Conservation (phyloP, 2,329 filamentous ascomycete species). For the Teratosphaeria nubilosa region DNA sequence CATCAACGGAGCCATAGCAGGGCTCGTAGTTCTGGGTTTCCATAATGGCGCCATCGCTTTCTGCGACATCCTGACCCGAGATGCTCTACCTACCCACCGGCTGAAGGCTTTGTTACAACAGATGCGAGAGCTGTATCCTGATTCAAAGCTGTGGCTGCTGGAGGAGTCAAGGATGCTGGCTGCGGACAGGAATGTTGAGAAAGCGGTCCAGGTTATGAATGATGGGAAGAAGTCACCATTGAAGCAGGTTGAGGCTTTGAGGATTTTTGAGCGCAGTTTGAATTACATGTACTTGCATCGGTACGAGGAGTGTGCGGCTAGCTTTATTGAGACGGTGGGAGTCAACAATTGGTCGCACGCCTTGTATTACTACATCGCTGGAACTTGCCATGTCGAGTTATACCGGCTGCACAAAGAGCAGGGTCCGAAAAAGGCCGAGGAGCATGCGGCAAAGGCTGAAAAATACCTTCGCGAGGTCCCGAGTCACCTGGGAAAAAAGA, state of each 20-base stretch:
- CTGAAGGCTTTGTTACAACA: slow-evolving; percentile 57
- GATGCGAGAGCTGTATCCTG: slow-evolving; percentile 70
- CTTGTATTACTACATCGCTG: slow-evolving; percentile 83
- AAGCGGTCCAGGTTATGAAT: slow-evolving; percentile 52
- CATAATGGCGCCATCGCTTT: slow-evolving; percentile 81
- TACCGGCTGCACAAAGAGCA: slow-evolving; percentile 54
- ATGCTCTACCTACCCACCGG: slow-evolving; percentile 57
- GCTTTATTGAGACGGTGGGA: slow-evolving; percentile 60
- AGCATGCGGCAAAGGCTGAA: slow-evolving; percentile 44
- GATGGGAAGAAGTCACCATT: slow-evolving; percentile 43
- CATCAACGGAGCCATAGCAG: slow-evolving; percentile 84
- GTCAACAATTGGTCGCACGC: slow-evolving; percentile 87
- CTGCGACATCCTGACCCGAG: slow-evolving; percentile 71
- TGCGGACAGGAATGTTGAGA: slow-evolving; percentile 54
- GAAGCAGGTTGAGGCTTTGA: slow-evolving; percentile 78
- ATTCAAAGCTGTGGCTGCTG: slow-evolving; percentile 74
- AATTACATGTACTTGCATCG: slow-evolving; percentile 69
- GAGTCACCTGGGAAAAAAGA: slow-evolving; percentile 69
- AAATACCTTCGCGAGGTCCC: slow-evolving; percentile 63
- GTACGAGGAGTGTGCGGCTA: slow-evolving; percentile 62
- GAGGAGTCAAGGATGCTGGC: slow-evolving; percentile 75
- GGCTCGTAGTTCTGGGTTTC: slow-evolving; percentile 69
- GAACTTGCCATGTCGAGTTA: slow-evolving; percentile 64
- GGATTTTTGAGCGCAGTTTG: slow-evolving; percentile 74
- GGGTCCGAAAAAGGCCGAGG: slow-evolving; percentile 38